Conservation (phyloP, 169 alveolate species). For the Sarcocystis neurona region DNA sequence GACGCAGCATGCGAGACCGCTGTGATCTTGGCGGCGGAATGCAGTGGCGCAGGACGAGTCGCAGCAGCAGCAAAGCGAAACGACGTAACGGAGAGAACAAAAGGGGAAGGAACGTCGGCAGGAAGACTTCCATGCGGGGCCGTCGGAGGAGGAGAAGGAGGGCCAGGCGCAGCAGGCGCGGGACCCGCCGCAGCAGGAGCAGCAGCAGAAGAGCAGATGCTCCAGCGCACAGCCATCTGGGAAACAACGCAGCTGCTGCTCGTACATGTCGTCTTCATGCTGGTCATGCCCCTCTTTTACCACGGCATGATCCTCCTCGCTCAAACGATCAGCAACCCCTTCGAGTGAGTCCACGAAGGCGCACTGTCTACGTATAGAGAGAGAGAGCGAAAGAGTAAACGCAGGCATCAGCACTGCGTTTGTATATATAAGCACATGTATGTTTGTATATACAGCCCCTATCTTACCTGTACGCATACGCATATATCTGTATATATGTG, state of each 20-base stretch:
- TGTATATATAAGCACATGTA: background rate
- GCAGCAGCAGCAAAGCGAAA: background rate
- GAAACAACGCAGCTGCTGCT: slow-evolving; percentile 50
- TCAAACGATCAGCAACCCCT: slow-evolving; percentile 49
- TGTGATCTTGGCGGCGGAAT: background rate
- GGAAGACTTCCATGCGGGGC: background rate
- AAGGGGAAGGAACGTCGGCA: background rate
- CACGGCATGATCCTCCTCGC: slow-evolving; percentile 57
- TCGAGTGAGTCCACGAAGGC: too few relatives aligned
- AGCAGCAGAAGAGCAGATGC: too few relatives aligned
- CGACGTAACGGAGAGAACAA: too few relatives aligned
- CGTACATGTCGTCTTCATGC: slow-evolving; percentile 48
- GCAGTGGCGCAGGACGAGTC: background rate
- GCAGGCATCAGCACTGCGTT: background rate
- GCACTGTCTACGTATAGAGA: too few relatives aligned
- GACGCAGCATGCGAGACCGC: slow-evolving; percentile 1
- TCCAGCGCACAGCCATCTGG: slow-evolving; percentile 49
- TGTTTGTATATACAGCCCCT: background rate
- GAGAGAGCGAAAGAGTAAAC: too few relatives aligned
- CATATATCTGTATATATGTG: too few relatives aligned
- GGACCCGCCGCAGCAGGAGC: too few relatives aligned
- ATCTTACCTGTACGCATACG: too few relatives aligned
- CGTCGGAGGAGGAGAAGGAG: background rate
- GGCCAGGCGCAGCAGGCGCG: too few relatives aligned
- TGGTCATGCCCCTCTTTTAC: slow-evolving; percentile 51